Evolutionary conservation across 495 filamentous ascomycete genomes (phyloP), one percentile per base, ranked within the genome.

Genomic region (Lophiostoma macrostomum): DNA sequence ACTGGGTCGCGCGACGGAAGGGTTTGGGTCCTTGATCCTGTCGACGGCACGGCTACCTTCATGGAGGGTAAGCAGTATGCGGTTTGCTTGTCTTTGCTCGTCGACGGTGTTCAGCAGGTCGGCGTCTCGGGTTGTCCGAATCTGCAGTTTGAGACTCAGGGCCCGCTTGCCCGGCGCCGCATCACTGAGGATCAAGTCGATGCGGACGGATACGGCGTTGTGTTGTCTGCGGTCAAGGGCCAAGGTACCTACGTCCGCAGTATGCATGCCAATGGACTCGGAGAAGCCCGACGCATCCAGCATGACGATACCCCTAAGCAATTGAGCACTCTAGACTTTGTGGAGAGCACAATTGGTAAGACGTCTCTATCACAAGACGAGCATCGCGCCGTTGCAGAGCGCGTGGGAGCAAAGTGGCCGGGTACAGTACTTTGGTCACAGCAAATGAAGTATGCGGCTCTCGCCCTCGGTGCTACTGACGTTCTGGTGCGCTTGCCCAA

Each of bases 21-120:
- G 3, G 53, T 61, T 8, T 88, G 83, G 83, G 79, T 85, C 3
- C 75, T 88, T 28, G 85, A 88, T 61, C 85, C 85, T 0, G 84
- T 88, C 37, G 85, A 88, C 53, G 85, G 85, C 20, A 88, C 85
- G 0, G 78, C 77, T 30, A 82, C 80, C 2, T 88, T 83, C 46
- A 75, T 88, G 12, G 66, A 67, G 6, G 76, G 78, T 29, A 69
- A 82, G 59, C 81, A 85, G 56, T 88, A 86, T 50, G 82, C 80
- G 0, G 82, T 82, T 5, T 81, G 76, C 35, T 75, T 85, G 5
- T 74, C 79, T 0, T 67, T 87, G 11, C 64, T 81, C 0, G 67
- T 71, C 11, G 67, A 80, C 32, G 73, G 73, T 1, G 50, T 67
- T 18, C 64, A 82, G 40, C 74, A 75, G 48, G 60, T 80, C 8